Base-by-base conservation (phyloP, 208 protist species). In the Wallacemonas sp. region DNA sequence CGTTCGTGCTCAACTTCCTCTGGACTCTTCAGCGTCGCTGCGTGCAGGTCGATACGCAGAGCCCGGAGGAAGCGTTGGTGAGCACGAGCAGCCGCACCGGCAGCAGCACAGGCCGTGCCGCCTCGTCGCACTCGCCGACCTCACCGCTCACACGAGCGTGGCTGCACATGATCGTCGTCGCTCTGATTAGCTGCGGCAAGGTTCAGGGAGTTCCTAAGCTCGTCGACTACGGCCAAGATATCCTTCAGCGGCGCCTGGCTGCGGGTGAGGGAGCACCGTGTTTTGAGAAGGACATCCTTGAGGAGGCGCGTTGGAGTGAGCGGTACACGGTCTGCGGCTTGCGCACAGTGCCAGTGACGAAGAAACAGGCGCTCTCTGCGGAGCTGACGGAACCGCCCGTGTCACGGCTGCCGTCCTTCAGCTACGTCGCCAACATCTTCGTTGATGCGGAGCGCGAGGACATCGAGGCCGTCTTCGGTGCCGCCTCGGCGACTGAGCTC, bases 131-230 rank as follows among this genome's bases (percentile, higher is more conserved):
- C 45, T 62, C 66, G 5, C 24, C 65, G 2, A 73, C 71, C 15
- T 80, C 73, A 0, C 63, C 64, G 15, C 77, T 80, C 22, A 76
- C 73, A n/a, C 68, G 73, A 9, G 86, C 86, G 37, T 92, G 82
- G 86, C 72, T 88, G 53, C 86, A 92, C 60, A 72, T 87, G 60
- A 68, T 84, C 36, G 55, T 78, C 2, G 78, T 66, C 12, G 57
- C 78, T 10, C 70, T 92, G 27, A 69, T 75, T 12, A 77, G 74
- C 64, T 75, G 57, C 24, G 82, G 82, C 13, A 59, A 63, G 55
- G 41, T 83, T 8, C 79, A 78, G 54, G 58, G 52, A 6, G 42
- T 85, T 12, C 76, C 79, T 0, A 78, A 79, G 33, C 60, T 92
- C 19, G 53, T 54, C 12, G 63, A 61, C n/a, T 89, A 92, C 71